phyloP scores from a whole-genome alignment of 768 basidiomycete species.

The Tylopilus felleus region DNA sequence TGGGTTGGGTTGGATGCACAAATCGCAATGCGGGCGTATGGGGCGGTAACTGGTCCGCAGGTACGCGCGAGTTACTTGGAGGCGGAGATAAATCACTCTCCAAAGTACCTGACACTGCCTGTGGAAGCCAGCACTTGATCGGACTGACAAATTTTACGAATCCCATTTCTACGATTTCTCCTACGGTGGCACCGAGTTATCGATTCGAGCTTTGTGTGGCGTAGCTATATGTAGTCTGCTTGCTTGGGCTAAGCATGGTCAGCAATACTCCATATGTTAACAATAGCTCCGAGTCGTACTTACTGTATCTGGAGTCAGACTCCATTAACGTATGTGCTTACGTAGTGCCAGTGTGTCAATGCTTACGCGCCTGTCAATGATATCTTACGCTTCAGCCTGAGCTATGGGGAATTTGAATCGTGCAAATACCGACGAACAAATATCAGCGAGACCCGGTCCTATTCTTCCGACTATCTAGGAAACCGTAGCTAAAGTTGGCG shows the following conservation, averaged over 20 bases:
- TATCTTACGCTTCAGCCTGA: not conserved
- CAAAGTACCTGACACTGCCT: not conserved
- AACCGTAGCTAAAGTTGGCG: not conserved
- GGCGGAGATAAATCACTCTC: not conserved
- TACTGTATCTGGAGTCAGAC: not conserved
- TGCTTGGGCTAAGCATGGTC: not conserved
- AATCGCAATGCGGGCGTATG: not conserved
- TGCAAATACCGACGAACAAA: not conserved
- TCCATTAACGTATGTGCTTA: no score
- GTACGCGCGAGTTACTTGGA: not conserved
- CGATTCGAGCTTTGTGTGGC: not conserved
- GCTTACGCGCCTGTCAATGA: not conserved
- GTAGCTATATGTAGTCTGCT: not conserved
- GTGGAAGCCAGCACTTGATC: not conserved
- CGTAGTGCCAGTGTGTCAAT: no score
- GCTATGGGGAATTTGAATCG: not conserved
- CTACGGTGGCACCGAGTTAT: no score
- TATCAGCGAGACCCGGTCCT: no score
- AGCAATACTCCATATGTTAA: not conserved
- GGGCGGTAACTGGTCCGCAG: no score
- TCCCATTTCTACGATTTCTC: not conserved
- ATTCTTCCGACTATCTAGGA: not conserved
- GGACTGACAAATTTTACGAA: not conserved
- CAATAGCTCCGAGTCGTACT: not conserved
- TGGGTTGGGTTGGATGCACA: not conserved